phyloP scores from a whole-genome alignment of 2,329 filamentous ascomycete genomes.

The Polytolypa hystricis region DNA sequence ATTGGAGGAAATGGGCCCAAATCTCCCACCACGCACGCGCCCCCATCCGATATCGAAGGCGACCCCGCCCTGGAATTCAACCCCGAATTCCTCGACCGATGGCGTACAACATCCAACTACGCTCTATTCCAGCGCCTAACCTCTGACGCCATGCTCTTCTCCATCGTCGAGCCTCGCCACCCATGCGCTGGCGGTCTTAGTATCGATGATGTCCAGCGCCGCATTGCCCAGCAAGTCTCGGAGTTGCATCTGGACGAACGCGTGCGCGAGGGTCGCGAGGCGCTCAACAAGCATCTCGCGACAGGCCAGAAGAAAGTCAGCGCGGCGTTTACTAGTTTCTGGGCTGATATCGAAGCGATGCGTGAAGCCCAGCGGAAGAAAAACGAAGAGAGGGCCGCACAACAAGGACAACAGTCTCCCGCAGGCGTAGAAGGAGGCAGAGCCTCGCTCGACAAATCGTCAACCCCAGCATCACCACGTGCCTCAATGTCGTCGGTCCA shows the following conservation, averaged over 20 bases:
- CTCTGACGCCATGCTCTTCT: slow-evolving; percentile 74
- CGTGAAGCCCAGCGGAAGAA: slow-evolving; percentile 58
- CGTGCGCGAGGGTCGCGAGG: slow-evolving; percentile 71
- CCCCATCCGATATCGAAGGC: slow-evolving; percentile 54
- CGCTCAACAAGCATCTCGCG: slow-evolving; percentile 77
- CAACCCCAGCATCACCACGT: slow-evolving; percentile 15
- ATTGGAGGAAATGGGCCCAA: slow-evolving; percentile 17
- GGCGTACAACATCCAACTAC: slow-evolving; percentile 83
- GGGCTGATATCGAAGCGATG: slow-evolving; percentile 77
- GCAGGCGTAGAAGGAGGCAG: slow-evolving; percentile 17
- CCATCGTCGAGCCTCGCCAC: slow-evolving; percentile 85
- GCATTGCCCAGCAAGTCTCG: slow-evolving; percentile 82
- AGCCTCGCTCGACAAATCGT: slow-evolving; percentile 19
- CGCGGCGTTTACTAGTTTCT: slow-evolving; percentile 75
- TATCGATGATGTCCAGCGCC: slow-evolving; percentile 86
- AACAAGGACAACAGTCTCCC: slow-evolving; percentile 8
- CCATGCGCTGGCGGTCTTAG: slow-evolving; percentile 86
- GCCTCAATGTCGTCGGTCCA: slow-evolving; percentile 15
- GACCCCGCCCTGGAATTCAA: slow-evolving; percentile 81
- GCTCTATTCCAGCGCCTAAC: slow-evolving; percentile 72
- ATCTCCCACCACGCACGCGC: slow-evolving; percentile 40
- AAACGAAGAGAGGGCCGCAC: slow-evolving; percentile 23
- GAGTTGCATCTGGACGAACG: slow-evolving; percentile 90
- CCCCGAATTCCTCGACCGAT: slow-evolving; percentile 72
- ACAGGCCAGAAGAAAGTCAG: slow-evolving; percentile 81